These are phyloP conservation scores for Penicillium palitans DNA, from an alignment of 2,329 filamentous ascomycete genomes.

Conservation along the genomic window DNA sequence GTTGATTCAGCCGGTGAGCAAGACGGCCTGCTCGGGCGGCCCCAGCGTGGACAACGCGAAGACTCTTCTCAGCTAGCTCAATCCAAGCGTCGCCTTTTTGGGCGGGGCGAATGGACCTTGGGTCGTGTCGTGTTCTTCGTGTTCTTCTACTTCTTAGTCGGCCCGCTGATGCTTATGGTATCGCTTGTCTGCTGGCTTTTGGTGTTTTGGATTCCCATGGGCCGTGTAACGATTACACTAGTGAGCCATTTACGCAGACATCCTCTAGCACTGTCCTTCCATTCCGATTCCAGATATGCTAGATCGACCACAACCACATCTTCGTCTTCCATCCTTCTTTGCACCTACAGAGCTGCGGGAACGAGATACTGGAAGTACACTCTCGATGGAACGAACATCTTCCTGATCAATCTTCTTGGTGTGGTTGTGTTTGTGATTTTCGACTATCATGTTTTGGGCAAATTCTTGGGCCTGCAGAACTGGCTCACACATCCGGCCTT, in stretches of 20 bases:
- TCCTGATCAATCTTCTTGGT: slow-evolving; percentile 93
- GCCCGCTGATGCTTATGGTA: slow-evolving; percentile 79
- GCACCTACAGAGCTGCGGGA: slow-evolving; percentile 94
- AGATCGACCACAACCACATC: slow-evolving; percentile 69
- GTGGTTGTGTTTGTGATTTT: slow-evolving; percentile 93
- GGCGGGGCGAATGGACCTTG: slow-evolving; percentile 91
- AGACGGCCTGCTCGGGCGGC: slow-evolving; percentile 78
- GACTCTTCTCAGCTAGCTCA: slow-evolving; percentile 46
- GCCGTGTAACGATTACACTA: slow-evolving; percentile 84
- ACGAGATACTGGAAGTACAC: slow-evolving; percentile 99
- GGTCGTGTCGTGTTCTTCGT: slow-evolving; percentile 94
- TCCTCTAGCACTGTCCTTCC: slow-evolving; percentile 88
- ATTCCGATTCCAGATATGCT: slow-evolving; percentile 76
- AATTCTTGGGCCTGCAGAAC: slow-evolving; percentile 66
- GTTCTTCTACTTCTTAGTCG: slow-evolving; percentile 92
- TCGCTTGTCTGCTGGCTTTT: slow-evolving; percentile 92
- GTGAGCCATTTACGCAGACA: slow-evolving; percentile 91
- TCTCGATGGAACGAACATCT: slow-evolving; percentile 96
- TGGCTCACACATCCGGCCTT: slow-evolving; percentile 80
- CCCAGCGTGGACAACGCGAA: slow-evolving; percentile 53
- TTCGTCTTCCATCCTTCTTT: slow-evolving; percentile 84
- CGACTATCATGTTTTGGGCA: slow-evolving; percentile 79
- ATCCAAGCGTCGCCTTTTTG: slow-evolving; percentile 84
- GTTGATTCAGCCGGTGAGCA: slow-evolving; percentile 87
- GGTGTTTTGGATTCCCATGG: slow-evolving; percentile 98